Evolutionary conservation across 2,329 filamentous ascomycete genomes (phyloP).

Genomic region (Sarocladium kiliense): DNA sequence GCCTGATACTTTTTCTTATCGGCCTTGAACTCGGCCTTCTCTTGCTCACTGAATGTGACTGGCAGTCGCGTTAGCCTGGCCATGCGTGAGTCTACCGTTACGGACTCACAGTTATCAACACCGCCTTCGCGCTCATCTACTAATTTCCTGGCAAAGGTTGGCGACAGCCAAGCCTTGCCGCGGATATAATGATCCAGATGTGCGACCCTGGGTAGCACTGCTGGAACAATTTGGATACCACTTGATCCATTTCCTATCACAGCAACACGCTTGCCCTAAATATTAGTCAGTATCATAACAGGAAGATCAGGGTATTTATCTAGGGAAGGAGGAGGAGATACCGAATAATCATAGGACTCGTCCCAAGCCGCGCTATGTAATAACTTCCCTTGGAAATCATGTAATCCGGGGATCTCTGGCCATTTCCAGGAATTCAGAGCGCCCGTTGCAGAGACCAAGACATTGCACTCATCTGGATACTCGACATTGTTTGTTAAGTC

Average conservation of each 20-base stretch:
- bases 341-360: conserved; percentile 9
- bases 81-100: background rate
- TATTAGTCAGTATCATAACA: background rate
- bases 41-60: conserved; percentile 6
- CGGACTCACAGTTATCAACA: conserved; percentile 5
- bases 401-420: conserved; percentile 39
- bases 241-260: conserved; percentile 28
- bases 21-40: conserved; percentile 48
- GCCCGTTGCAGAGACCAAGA: conserved; percentile 20
- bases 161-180: conserved; percentile 63
- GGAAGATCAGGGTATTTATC: background rate
- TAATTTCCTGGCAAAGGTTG: conserved; percentile 28
- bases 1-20: conserved; percentile 25
- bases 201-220: conserved; percentile 3
- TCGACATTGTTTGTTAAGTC: conserved; percentile 1
- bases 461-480: conserved; percentile 1
- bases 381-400: conserved; percentile 38
- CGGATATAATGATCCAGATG: conserved; percentile 58
- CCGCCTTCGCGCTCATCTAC: conserved; percentile 4
- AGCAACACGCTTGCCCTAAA: conserved; percentile 21
- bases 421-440: conserved; percentile 42
- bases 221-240: conserved; percentile 25
- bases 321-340: background rate
- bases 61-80: background rate
- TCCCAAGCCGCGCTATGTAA: conserved; percentile 33